Percentiles rank a stretch among this genome's conserved stretches.
phyloP scores from a whole-genome alignment of 495 filamentous ascomycete genomes.

The Extremus antarcticus region DNA sequence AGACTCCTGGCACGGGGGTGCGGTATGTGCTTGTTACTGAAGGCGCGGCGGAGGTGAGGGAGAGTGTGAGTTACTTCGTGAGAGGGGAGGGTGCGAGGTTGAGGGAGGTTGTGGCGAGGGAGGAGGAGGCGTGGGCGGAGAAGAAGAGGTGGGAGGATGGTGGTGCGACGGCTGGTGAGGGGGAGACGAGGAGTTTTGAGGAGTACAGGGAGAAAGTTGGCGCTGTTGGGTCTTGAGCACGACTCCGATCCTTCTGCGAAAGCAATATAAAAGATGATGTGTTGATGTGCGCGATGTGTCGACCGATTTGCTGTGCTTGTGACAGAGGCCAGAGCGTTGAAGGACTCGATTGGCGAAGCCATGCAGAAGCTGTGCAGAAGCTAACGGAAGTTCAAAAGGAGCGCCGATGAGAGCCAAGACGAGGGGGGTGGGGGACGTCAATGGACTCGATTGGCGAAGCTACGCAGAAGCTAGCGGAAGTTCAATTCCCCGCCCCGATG shows the following conservation, averaged over 20 bases:
- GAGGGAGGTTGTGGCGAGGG: slow-evolving; percentile 35
- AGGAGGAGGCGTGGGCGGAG: slow-evolving; percentile 55
- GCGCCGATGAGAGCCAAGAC: too few species aligned
- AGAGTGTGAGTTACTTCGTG: slow-evolving; percentile 50
- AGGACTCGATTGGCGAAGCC: too few species aligned
- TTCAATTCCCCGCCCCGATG: too few species aligned
- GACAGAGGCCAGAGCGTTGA: too few species aligned
- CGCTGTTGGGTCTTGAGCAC: slow-evolving; percentile 18
- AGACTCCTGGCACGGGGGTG: slow-evolving; percentile 51
- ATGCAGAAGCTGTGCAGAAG: too few species aligned
- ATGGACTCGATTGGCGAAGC: too few species aligned
- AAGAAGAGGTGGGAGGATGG: slow-evolving; percentile 26
- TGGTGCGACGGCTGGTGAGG: slow-evolving; percentile 17
- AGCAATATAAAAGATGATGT: background rate
- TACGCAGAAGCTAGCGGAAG: too few species aligned
- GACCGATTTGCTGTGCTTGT: too few species aligned
- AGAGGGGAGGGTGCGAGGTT: slow-evolving; percentile 34
- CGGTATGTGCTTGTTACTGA: slow-evolving; percentile 58
- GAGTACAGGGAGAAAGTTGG: slow-evolving; percentile 40
- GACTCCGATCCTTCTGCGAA: background rate
- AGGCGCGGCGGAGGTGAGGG: slow-evolving; percentile 26
- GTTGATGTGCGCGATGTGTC: too few species aligned
- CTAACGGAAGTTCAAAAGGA: too few species aligned
- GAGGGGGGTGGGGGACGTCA: too few species aligned
- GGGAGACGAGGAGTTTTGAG: slow-evolving; percentile 35